phyloP scores from a whole-genome alignment of 1,284 basidiomycete genomes.

The Sporisorium sorghi region DNA sequence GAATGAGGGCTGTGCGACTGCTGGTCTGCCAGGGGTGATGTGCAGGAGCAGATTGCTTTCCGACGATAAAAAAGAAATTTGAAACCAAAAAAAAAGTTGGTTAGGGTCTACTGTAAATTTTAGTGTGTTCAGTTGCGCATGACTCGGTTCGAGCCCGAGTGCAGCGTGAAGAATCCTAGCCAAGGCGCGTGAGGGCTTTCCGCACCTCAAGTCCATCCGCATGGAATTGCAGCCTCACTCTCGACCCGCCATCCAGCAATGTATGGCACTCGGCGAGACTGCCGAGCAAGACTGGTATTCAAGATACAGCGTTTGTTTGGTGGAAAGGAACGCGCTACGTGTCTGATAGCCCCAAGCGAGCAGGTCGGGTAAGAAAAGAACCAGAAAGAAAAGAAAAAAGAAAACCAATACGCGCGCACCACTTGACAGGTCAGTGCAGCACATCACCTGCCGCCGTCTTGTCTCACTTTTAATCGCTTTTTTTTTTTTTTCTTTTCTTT shows the following conservation, averaged over 20 bases:
- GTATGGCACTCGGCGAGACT: not conserved
- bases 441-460: slow-evolving; percentile 5
- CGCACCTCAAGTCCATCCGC: too few relatives aligned
- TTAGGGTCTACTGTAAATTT: slow-evolving; percentile 2
- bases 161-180: not conserved
- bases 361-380: not conserved
- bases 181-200: not conserved
- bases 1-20: not conserved
- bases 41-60: slow-evolving; percentile 14
- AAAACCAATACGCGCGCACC: slow-evolving; percentile 1
- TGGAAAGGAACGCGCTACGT: not conserved
- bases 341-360: not conserved
- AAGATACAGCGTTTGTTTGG: not conserved
- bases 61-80: not conserved
- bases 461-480: slow-evolving; percentile 3
- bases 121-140: slow-evolving; percentile 1
- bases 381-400: slow-evolving; percentile 1
- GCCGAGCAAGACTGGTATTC: not conserved
- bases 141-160: not conserved
- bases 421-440: slow-evolving; percentile 3
- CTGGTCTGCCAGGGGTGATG: slow-evolving; percentile 4
- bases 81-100: slow-evolving; percentile 3
- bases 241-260: not conserved
- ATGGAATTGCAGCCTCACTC: not conserved
- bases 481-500: not conserved